Evolutionary conservation across 2,329 filamentous ascomycete genomes (phyloP), one percentile per base, ranked within the genome.

Genomic region (Davidsoniella virescens): DNA sequence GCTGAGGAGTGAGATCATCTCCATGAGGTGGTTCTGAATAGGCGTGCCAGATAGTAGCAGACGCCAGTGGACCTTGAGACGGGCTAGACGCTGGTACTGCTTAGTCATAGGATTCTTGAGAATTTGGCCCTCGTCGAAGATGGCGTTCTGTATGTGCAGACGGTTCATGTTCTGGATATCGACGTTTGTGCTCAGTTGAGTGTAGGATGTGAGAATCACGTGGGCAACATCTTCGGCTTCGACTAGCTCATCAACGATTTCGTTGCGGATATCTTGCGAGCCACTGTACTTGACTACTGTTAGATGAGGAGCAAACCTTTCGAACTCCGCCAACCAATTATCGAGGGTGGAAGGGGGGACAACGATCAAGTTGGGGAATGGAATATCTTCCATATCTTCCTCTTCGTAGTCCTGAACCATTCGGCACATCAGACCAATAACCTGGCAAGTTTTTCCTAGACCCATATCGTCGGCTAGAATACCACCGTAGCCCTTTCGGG

Each of bases 391-490:
- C 2, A 57, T 55, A 4, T 54, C 54, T 2, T 56, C 54, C 5
- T 59, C 59, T 33, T 69, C 60, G 53, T 70, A 77, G 26, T 76
- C 76, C 59, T 87, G 78, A 14, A 84, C 78, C 23, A 98, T 70
- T 58, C 94, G 82, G 14, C 87, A 84, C 43, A 98, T 72, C 59
- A 98, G 87, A 0, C 87, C 80, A 57, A 98, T 94, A 54, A 96
- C 87, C 60, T 98, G 90, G 58, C 87, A 95, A 0, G 92, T 98
- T 70, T 98, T 98, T 43, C 92, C 92, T 39, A 90, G 70, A 47
- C 85, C 92, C 92, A 98, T 98, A 61, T 98, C 92, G 61, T 98
- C 92, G 1, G 92, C 92, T 16, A 98, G 70, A 51, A 98, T 96
- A 55, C 87, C 90, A 43, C 86, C 90, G 47, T 93, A 75, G 25